A percentile compares a stretch with the other conserved stretches of the same genome.
phyloP scores from a whole-genome alignment of 2,329 filamentous ascomycete species.

The Pestalotiopsis sp. region DNA sequence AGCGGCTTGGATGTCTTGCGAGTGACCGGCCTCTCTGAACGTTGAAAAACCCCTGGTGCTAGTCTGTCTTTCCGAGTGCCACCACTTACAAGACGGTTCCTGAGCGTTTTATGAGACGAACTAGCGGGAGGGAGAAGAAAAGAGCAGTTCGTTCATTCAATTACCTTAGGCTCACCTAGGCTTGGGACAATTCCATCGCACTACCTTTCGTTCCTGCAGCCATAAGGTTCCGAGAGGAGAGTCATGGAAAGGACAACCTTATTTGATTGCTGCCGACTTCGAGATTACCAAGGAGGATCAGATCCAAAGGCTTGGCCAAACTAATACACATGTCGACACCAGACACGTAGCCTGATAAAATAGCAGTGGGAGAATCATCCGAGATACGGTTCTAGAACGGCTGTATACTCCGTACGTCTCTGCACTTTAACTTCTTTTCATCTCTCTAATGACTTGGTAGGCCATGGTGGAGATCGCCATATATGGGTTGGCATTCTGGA shows the following conservation, averaged over 20 bases:
- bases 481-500: background rate
- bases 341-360: background rate
- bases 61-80: background rate
- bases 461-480: background rate
- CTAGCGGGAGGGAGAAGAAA: background rate
- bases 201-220: background rate
- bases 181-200: background rate
- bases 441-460: background rate
- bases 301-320: background rate
- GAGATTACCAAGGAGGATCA: background rate
- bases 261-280: background rate
- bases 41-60: background rate
- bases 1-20: background rate
- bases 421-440: background rate
- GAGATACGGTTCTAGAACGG: background rate
- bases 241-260: background rate
- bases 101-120: conserved; percentile 1
- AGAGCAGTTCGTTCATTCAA: background rate
- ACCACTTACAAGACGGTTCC: background rate
- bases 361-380: no score
- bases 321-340: background rate
- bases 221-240: background rate
- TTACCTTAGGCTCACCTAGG: no score
- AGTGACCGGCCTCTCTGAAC: background rate
- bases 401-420: background rate